Percentiles rank a stretch among this genome's conserved stretches.
Conservation (phyloP, 768 basidiomycete species). For the Xanthoconium stramineum region DNA sequence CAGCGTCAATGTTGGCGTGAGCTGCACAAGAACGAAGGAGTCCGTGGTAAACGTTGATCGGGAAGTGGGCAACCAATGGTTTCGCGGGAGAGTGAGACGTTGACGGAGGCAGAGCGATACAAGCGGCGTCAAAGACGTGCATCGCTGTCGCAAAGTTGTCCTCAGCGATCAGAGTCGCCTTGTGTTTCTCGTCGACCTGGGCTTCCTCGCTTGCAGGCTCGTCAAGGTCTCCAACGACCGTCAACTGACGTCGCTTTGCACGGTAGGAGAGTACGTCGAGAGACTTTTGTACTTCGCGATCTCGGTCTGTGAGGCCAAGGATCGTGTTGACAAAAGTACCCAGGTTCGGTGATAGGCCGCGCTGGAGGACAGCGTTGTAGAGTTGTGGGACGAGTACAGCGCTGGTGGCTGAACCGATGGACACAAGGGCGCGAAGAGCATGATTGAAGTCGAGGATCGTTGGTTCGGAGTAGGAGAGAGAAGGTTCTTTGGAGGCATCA, state of each 20-base stretch:
- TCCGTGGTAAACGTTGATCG: constrained; percentile 40
- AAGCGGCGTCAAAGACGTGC: constrained; percentile 65
- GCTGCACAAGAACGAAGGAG: constrained; percentile 63
- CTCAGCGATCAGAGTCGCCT: constrained; percentile 51
- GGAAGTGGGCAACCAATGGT: constrained; percentile 25
- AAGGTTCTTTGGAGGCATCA: constrained; percentile 33
- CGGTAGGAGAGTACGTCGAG: constrained; percentile 44
- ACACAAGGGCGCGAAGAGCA: constrained; percentile 47
- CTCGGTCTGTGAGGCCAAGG: constrained; percentile 59
- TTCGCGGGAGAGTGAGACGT: constrained; percentile 10
- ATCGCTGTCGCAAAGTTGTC: constrained; percentile 70
- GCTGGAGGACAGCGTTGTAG: constrained; percentile 70
- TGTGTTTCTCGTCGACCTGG: constrained; percentile 31
- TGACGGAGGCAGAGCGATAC: constrained; percentile 28
- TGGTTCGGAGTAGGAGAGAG: constrained; percentile 27
- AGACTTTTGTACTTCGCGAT: constrained; percentile 54
- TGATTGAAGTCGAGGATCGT: constrained; percentile 58
- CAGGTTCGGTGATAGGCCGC: constrained; percentile 57
- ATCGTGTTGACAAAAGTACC: constrained; percentile 64
- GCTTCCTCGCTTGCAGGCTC: constrained; percentile 12
- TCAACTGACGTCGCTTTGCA: constrained; percentile 31
- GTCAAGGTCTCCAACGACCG: constrained; percentile 1
- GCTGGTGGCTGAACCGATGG: constrained; percentile 42
- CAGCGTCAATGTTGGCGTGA: constrained; percentile 55
- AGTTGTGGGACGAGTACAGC: constrained; percentile 57